Evolutionary conservation across 768 basidiomycete genomes (phyloP).

Genomic region (Mycena galopus): DNA sequence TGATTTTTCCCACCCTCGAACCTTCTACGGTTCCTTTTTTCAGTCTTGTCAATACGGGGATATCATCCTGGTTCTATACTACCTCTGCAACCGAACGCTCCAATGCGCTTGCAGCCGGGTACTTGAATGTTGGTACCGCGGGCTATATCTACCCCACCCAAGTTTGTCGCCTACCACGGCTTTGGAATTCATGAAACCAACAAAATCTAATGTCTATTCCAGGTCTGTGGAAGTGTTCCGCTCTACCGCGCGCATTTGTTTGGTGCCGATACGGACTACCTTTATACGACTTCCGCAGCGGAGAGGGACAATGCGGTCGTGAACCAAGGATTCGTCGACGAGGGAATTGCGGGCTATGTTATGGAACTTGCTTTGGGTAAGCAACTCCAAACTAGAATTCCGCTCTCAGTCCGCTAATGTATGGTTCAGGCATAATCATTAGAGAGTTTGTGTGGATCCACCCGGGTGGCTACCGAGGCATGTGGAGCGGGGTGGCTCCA

Average conservation of each 20-base stretch:
- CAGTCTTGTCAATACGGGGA: neutral
- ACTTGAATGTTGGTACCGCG: neutral
- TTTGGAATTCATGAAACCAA: neutral
- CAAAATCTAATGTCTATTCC: neutral
- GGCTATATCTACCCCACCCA: constrained; percentile 14
- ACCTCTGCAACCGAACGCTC: neutral
- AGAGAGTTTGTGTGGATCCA: no score
- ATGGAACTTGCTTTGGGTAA: constrained; percentile 8
- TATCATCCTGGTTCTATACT: neutral
- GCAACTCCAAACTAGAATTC: neutral
- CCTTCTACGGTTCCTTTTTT: constrained; percentile 1
- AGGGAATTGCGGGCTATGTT: constrained; percentile 14
- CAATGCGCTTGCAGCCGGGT: neutral
- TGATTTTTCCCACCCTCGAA: constrained; percentile 2
- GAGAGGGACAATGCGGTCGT: constrained; percentile 10
- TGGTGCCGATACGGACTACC: constrained; percentile 5
- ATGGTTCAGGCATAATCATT: neutral
- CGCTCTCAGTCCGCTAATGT: neutral
- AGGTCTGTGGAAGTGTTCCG: constrained; percentile 17
- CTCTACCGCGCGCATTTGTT: constrained; percentile 10
- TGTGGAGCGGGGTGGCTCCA: no score
- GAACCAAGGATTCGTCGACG: constrained; percentile 5
- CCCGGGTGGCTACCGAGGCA: no score
- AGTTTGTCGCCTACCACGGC: neutral
- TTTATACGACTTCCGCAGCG: neutral